These are phyloP conservation scores for Novakomyces olei DNA, from an alignment of 805 yeast species.

Conservation along the genomic window DNA sequence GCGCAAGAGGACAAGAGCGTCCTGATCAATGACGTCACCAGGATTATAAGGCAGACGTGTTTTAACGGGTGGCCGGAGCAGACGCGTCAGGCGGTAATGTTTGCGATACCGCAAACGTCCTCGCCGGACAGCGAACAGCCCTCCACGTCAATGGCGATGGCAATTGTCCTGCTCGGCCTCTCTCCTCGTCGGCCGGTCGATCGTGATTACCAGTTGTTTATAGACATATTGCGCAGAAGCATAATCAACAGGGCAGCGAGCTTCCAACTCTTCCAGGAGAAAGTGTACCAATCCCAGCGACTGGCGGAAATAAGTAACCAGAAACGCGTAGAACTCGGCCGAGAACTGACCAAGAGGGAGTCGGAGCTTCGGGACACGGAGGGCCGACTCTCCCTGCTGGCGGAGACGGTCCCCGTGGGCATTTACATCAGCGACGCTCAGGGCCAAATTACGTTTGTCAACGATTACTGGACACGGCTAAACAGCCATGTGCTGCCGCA, in stretches of 20 bases:
- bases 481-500: conserved; percentile 7
- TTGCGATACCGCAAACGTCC: conserved; percentile 9
- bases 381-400: conserved; percentile 10
- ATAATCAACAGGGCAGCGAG: conserved; percentile 9
- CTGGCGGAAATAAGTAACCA: conserved; percentile 6
- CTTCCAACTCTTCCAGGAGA: conserved; percentile 7
- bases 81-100: conserved; percentile 6
- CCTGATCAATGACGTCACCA: conserved; percentile 6
- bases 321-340: conserved; percentile 7
- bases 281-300: too few species aligned
- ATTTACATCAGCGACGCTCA: conserved; percentile 8
- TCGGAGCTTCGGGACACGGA: conserved; percentile 8
- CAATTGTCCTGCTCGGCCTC: conserved; percentile 9
- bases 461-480: conserved; percentile 9
- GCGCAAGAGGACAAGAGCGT: conserved; percentile 4
- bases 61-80: conserved; percentile 10
- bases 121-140: too few species aligned
- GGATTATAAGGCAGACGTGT: conserved; percentile 8
- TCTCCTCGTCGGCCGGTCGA: conserved; percentile 9
- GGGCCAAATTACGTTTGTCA: conserved; percentile 10
- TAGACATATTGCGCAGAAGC: conserved; percentile 10
- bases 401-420: conserved; percentile 9
- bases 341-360: conserved; percentile 6
- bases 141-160: conserved; percentile 9
- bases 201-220: conserved; percentile 9